These are phyloP conservation scores for Simplicillium sp. DNA, from an alignment of 2,329 filamentous ascomycete species.

Conservation along the genomic window DNA sequence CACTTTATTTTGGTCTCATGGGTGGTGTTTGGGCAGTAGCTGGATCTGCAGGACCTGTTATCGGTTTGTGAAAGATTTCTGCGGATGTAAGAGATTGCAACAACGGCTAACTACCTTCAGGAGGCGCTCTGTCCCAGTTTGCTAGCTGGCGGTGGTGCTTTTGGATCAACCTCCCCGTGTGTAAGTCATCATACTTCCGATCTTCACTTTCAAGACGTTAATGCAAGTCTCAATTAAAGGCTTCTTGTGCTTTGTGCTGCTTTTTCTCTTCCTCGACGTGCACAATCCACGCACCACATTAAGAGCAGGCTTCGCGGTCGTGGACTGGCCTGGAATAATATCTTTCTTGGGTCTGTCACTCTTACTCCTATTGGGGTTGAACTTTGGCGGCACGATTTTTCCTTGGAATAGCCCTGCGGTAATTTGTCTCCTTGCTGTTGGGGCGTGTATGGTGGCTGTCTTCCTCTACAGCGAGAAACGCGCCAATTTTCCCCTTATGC, in stretches of 20 bases:
- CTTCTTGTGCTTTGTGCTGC: no score
- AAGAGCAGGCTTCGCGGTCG: conserved; percentile 48
- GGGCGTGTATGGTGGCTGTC: conserved; percentile 33
- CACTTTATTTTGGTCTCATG: conserved; percentile 43
- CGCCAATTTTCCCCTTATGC: conserved; percentile 60
- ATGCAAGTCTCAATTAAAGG: no score
- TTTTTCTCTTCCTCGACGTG: conserved; percentile 54
- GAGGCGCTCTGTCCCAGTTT: conserved; percentile 55
- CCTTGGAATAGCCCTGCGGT: conserved; percentile 55
- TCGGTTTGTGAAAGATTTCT: no score
- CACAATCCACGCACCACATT: conserved; percentile 57
- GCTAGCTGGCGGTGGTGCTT: conserved; percentile 40
- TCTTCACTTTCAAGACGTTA: no score
- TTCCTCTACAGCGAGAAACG: conserved; percentile 55
- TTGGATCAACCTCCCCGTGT: conserved; percentile 43
- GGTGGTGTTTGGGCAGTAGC: conserved; percentile 60
- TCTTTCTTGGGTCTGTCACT: conserved; percentile 54
- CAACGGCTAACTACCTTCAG: no score
- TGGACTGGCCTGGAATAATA: conserved; percentile 52
- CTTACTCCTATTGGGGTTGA: conserved; percentile 61
- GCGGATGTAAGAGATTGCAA: no score
- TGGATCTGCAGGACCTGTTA: conserved; percentile 52
- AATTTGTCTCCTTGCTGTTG: conserved; percentile 54
- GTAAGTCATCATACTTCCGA: conserved; percentile 45
- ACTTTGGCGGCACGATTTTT: conserved; percentile 54